Conservation (phyloP, 176 grass and related monocot species). For the Bothriochloa decipiens region DNA sequence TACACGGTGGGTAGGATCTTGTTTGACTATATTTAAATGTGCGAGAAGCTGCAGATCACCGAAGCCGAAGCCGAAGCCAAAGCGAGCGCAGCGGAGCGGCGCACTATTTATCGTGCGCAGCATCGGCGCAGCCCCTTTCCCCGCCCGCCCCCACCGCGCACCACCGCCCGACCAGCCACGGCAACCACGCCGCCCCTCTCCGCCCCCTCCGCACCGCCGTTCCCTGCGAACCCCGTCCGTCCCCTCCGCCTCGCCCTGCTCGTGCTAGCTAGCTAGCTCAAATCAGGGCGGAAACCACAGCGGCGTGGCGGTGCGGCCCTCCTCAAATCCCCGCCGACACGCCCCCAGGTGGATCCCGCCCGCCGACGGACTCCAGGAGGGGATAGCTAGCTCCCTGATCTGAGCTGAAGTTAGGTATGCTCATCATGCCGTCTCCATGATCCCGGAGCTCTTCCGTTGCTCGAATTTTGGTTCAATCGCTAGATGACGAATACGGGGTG, state of each 20-base stretch:
- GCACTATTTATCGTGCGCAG: constrained; percentile 19
- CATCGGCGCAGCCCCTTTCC: constrained; percentile 15
- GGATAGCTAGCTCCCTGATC: not conserved
- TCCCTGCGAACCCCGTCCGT: not conserved
- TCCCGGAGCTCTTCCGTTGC: not conserved
- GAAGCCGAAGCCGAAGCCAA: not conserved
- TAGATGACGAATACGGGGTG: not conserved
- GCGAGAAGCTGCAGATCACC: not conserved
- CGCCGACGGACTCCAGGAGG: not conserved
- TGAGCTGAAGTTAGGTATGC: not conserved
- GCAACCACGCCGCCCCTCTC: too few species aligned
- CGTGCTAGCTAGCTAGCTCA: too few species aligned
- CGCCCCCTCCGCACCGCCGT: not conserved
- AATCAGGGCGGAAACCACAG: too few species aligned
- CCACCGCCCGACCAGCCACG: too few species aligned
- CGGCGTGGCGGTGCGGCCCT: too few species aligned
- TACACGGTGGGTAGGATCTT: too few species aligned
- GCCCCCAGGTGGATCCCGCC: constrained; percentile 5
- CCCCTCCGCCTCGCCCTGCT: not conserved
- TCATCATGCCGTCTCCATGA: not conserved
- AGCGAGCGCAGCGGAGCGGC: not conserved
- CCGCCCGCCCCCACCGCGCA: not conserved
- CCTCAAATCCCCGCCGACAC: not conserved
- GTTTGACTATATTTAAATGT: too few species aligned
- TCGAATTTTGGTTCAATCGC: not conserved